These are phyloP conservation scores for Parastagonospora avenae DNA, from an alignment of 2,329 filamentous ascomycete genomes.

Conservation along the genomic window DNA sequence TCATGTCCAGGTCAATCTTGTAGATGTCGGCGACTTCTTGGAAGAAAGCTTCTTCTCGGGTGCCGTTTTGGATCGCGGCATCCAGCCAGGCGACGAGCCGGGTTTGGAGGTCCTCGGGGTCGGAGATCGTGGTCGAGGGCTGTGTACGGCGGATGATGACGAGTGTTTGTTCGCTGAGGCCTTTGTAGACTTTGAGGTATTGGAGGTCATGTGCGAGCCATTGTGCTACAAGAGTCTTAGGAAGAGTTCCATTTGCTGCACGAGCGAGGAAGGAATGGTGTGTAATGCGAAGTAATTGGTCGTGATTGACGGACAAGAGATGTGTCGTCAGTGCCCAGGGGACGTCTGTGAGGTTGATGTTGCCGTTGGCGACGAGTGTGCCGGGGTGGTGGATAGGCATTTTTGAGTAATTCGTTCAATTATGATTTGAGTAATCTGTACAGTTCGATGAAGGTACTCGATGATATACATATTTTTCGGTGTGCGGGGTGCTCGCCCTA, in stretches of 20 bases:
- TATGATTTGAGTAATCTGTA: constrained; percentile 17
- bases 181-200: constrained; percentile 39
- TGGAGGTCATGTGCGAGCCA: constrained; percentile 44
- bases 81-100: constrained; percentile 39
- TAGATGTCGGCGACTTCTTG: constrained; percentile 37
- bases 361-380: constrained; percentile 17
- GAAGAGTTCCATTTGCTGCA: constrained; percentile 37
- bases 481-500: neutral
- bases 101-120: constrained; percentile 23
- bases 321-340: constrained; percentile 38
- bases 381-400: constrained; percentile 25
- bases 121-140: constrained; percentile 15
- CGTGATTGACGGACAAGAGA: constrained; percentile 31
- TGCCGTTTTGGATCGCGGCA: constrained; percentile 37
- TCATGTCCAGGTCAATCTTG: constrained; percentile 24
- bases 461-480: constrained; percentile 16
- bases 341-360: constrained; percentile 22
- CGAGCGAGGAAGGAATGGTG: constrained; percentile 36
- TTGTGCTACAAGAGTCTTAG: constrained; percentile 35
- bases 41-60: constrained; percentile 38
- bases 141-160: constrained; percentile 15
- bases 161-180: constrained; percentile 11
- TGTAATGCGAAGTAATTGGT: constrained; percentile 37
- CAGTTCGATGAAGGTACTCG: constrained; percentile 19
- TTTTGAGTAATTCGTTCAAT: constrained; percentile 11